Evolutionary conservation across 306 rosid species (phyloP).

Genomic region (Quercus variabilis): DNA sequence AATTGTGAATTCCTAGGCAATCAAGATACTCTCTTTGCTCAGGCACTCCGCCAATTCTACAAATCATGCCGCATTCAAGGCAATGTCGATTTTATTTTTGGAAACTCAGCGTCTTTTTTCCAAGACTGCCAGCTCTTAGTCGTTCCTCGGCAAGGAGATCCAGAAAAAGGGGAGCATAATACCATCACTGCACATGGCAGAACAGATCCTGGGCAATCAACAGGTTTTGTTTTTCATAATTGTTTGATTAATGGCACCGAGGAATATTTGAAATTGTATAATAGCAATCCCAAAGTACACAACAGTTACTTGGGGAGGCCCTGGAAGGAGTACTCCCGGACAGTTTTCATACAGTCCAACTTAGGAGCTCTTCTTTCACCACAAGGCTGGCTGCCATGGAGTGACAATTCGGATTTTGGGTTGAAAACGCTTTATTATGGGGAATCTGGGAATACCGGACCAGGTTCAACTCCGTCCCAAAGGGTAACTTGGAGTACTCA

Average conservation of each 20-base stretch:
- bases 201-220: constrained; percentile 69
- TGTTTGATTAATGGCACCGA: constrained; percentile 71
- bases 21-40: constrained; percentile 91
- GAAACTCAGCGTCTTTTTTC: constrained; percentile 73
- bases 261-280: constrained; percentile 58
- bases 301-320: constrained; percentile 91
- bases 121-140: constrained; percentile 56
- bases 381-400: constrained; percentile 79
- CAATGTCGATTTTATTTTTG: constrained; percentile 85
- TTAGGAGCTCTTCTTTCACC: constrained; percentile 47
- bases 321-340: constrained; percentile 83
- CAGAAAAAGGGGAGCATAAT: constrained; percentile 59
- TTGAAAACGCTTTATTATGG: constrained; percentile 75
- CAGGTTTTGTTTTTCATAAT: constrained; percentile 70
- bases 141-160: constrained; percentile 47
- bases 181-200: constrained; percentile 79
- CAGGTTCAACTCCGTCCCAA: constrained; percentile 34
- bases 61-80: constrained; percentile 74
- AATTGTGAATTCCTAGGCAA: constrained; percentile 74
- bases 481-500: constrained; percentile 67
- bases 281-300: constrained; percentile 62
- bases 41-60: constrained; percentile 72
- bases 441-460: constrained; percentile 53
- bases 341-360: constrained; percentile 44
- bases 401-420: constrained; percentile 23